Evolutionary conservation across 2,329 filamentous ascomycete species (phyloP).

Genomic region (Colletotrichum falcatum): DNA sequence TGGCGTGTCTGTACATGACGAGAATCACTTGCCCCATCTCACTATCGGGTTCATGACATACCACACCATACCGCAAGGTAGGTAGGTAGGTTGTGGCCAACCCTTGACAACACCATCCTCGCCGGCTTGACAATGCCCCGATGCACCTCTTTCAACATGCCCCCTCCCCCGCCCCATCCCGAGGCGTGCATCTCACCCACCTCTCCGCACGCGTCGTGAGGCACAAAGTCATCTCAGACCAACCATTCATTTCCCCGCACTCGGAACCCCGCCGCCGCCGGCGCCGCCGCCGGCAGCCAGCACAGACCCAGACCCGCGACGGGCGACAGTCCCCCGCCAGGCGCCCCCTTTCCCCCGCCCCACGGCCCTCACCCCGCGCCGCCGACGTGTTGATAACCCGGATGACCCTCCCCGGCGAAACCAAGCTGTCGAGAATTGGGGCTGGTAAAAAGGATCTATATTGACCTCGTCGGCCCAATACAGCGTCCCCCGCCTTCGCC

Average conservation of each 20-base stretch:
- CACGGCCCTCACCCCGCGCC: conserved; percentile 28
- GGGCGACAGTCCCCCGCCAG: conserved; percentile 32
- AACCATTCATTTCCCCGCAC: too few relatives aligned
- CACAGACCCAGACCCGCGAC: conserved; percentile 26
- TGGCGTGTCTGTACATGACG: not conserved
- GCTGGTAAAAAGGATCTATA: too few relatives aligned
- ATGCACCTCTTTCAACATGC: not conserved
- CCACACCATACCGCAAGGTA: too few relatives aligned
- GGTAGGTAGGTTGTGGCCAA: not conserved
- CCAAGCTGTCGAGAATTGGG: too few relatives aligned
- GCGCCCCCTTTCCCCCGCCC: conserved; percentile 1
- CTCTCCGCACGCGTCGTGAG: conserved; percentile 4
- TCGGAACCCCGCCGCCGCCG: conserved; percentile 26
- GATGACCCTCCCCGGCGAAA: not conserved
- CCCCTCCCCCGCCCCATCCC: not conserved
- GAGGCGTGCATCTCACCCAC: not conserved
- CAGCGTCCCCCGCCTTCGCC: not conserved
- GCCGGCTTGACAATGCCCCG: conserved; percentile 2
- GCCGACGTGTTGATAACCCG: conserved; percentile 9
- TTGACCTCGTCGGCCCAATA: not conserved
- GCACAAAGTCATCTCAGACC: not conserved
- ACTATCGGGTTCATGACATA: not conserved
- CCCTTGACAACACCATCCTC: too few relatives aligned
- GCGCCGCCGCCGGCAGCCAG: not conserved
- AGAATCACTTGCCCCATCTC: not conserved